phyloP scores from a whole-genome alignment of 495 filamentous ascomycete species.

The Parathielavia appendiculata region DNA sequence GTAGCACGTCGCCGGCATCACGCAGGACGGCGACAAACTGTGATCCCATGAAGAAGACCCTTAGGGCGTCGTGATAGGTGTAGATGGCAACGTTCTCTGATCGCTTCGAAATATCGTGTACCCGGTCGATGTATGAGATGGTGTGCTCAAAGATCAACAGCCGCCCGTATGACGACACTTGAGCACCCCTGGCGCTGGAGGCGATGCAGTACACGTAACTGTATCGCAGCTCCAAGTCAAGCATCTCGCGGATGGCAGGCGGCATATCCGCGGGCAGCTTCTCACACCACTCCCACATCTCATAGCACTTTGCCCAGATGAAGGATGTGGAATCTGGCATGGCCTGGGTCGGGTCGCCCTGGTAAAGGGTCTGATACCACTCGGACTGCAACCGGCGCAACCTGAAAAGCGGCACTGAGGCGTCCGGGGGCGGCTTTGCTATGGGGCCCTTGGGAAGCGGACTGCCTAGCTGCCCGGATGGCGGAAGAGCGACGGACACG shows the following conservation, averaged over 20 bases:
- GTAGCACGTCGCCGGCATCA: slow-evolving; percentile 48
- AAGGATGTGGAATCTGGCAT: slow-evolving; percentile 55
- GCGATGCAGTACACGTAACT: slow-evolving; percentile 79
- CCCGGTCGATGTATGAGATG: slow-evolving; percentile 62
- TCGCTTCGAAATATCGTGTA: slow-evolving; percentile 51
- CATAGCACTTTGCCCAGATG: slow-evolving; percentile 58
- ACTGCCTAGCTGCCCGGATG: slow-evolving; percentile 32
- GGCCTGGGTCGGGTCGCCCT: slow-evolving; percentile 56
- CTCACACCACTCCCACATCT: slow-evolving; percentile 63
- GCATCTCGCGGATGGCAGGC: slow-evolving; percentile 57
- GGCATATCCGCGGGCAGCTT: slow-evolving; percentile 54
- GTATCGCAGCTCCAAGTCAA: slow-evolving; percentile 78
- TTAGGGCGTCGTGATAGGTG: slow-evolving; percentile 67
- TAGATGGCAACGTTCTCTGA: slow-evolving; percentile 52
- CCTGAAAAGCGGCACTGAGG: slow-evolving; percentile 61
- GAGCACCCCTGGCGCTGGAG: slow-evolving; percentile 61
- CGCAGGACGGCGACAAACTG: slow-evolving; percentile 63
- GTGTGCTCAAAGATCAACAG: slow-evolving; percentile 76
- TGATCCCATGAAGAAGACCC: slow-evolving; percentile 65
- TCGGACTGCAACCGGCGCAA: slow-evolving; percentile 72
- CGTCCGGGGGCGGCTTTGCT: slow-evolving; percentile 45
- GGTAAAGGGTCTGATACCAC: slow-evolving; percentile 79
- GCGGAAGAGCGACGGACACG: slow-evolving; percentile 59
- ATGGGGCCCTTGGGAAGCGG: slow-evolving; percentile 38
- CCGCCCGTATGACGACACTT: slow-evolving; percentile 61